phyloP scores from a whole-genome alignment of 345 rosid genomes.

The Rhodamnia argentea region DNA sequence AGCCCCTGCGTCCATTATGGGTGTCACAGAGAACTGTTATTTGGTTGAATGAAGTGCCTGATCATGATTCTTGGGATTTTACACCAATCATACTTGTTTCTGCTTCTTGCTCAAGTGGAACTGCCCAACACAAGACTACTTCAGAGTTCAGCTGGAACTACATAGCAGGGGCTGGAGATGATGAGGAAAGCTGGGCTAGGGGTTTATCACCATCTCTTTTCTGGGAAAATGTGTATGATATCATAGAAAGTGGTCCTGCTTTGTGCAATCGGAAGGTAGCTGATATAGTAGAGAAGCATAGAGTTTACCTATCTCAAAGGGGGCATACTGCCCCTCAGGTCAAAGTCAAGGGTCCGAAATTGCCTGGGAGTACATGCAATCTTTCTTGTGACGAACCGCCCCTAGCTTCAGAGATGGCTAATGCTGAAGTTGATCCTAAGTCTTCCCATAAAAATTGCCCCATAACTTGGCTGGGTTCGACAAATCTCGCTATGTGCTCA shows the following conservation, averaged over 20 bases:
- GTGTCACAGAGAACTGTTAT: constrained; percentile 77
- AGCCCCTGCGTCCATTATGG: constrained; percentile 83
- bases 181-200: constrained; percentile 98
- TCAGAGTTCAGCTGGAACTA: constrained; percentile 92
- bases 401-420: constrained; percentile 7
- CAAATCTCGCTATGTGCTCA: constrained; percentile 52
- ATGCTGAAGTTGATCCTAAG: constrained; percentile 4
- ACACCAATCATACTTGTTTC: constrained; percentile 80
- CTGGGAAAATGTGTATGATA: constrained; percentile 65
- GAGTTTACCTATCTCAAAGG: constrained; percentile 71
- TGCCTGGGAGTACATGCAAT: constrained; percentile 1
- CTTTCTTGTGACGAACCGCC: constrained; percentile 3
- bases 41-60: constrained; percentile 92
- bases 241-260: constrained; percentile 64
- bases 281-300: constrained; percentile 71
- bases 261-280: constrained; percentile 81
- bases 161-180: constrained; percentile 96
- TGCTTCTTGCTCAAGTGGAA: constrained; percentile 45
- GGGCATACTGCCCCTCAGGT: constrained; percentile 67
- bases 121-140: constrained; percentile 26
- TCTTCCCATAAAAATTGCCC: constrained; percentile 16
- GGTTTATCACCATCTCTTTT: constrained; percentile 68
- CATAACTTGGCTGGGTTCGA: constrained; percentile 60
- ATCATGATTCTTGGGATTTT: constrained; percentile 85
- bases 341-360: constrained; percentile 24